Evolutionary conservation across 208 protist genomes (phyloP).

Genomic region (Trypanosoma cruzi): DNA sequence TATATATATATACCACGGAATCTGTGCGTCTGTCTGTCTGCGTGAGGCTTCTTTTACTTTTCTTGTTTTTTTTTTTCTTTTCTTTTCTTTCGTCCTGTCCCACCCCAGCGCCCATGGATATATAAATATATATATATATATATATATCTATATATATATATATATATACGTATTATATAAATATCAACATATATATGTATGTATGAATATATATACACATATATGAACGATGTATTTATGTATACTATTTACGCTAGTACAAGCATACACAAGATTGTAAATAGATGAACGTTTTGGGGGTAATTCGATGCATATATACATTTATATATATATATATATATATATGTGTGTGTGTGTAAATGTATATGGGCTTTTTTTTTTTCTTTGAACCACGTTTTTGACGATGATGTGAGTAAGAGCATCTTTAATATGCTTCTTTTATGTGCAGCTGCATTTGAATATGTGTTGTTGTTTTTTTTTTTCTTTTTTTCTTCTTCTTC

Average conservation of each 20-base stretch:
- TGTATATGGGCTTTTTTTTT: no score
- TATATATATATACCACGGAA: neutral
- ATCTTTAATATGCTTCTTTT: no score
- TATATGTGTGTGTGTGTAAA: neutral
- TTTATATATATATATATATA: neutral
- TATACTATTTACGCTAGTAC: no score
- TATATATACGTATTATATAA: neutral
- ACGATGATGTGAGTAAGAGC: no score
- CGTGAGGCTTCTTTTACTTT: neutral
- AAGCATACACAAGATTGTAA: no score
- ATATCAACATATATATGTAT: slow-evolving; percentile 5
- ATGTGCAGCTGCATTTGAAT: no score
- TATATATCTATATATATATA: neutral
- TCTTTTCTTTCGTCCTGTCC: neutral
- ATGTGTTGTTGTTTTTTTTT: no score
- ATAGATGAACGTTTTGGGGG: no score
- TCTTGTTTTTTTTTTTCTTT: slow-evolving; percentile 1
- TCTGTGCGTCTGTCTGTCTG: neutral
- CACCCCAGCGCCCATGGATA: neutral
- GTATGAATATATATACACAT: neutral
- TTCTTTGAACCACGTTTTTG: no score
- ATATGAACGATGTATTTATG: no score
- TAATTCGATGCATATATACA: no score
- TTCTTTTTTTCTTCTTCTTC: no score
- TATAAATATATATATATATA: neutral